Percentiles rank a stretch among this genome's conserved stretches.
Conservation (phyloP, 495 filamentous ascomycete species). For the Astrothelium macrocarpum region DNA sequence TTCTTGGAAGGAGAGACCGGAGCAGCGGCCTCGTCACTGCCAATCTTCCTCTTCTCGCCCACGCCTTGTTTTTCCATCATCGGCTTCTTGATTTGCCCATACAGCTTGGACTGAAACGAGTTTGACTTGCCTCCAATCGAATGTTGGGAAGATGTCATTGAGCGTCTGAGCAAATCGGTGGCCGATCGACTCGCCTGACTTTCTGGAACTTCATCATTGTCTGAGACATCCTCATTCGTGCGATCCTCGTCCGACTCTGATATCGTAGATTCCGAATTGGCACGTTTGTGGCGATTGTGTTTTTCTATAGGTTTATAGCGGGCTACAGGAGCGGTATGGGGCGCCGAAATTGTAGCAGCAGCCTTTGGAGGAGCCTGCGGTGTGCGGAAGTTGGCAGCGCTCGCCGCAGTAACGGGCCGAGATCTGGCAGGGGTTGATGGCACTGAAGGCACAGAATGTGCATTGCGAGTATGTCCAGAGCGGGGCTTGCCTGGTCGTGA, state of each 20-base stretch:
- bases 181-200: constrained; percentile 44
- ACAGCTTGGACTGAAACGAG: constrained; percentile 28
- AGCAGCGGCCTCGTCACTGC: background rate
- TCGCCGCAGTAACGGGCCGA: background rate
- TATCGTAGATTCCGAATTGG: constrained; percentile 81
- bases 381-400: constrained; percentile 31
- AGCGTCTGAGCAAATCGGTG: constrained; percentile 41
- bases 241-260: constrained; percentile 69
- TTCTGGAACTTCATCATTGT: constrained; percentile 46
- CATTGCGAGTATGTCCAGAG: constrained; percentile 21
- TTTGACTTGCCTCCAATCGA: constrained; percentile 8
- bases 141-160: constrained; percentile 1
- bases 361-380: constrained; percentile 36
- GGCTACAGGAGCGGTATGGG: constrained; percentile 32
- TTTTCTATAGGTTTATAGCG: background rate
- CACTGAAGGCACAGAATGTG: constrained; percentile 69
- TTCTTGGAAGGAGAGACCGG: background rate
- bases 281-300: constrained; percentile 30
- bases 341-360: constrained; percentile 39
- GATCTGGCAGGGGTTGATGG: constrained; percentile 54
- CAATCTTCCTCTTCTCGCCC: constrained; percentile 1
- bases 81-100: constrained; percentile 30
- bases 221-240: constrained; percentile 30
- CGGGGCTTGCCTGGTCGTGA: constrained; percentile 49
- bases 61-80: constrained; percentile 15